Evolutionary conservation across 2,329 filamentous ascomycete genomes (phyloP).

Genomic region (Colletotrichum sp.): DNA sequence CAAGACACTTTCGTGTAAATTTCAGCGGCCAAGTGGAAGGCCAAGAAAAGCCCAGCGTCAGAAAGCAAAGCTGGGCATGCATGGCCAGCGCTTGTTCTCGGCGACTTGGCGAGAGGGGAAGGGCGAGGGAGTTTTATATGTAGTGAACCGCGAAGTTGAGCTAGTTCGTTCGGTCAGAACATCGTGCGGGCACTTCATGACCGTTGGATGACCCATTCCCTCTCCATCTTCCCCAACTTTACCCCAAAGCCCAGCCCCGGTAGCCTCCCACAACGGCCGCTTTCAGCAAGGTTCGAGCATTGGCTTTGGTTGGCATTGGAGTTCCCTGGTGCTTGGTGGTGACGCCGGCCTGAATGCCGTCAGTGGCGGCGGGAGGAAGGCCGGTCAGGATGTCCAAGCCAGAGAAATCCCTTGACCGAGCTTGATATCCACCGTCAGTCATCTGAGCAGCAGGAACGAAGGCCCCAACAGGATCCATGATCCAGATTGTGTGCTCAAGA

Average conservation of each 20-base stretch:
- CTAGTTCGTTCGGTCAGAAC: neutral
- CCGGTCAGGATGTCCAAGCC: neutral
- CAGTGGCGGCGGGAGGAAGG: neutral
- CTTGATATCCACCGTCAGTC: neutral
- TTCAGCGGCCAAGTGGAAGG: neutral
- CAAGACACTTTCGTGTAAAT: neutral
- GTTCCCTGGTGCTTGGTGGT: neutral
- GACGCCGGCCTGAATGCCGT: neutral
- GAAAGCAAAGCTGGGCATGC: constrained; percentile 14
- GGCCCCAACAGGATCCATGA: neutral
- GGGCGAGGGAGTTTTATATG: neutral
- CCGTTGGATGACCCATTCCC: neutral
- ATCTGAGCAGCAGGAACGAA: neutral
- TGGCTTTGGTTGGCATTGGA: neutral
- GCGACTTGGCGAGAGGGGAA: constrained; percentile 17
- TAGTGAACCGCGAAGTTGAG: neutral
- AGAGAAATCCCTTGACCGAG: neutral
- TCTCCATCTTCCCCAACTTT: neutral
- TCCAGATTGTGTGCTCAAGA: neutral
- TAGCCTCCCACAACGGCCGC: neutral
- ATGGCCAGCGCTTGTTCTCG: constrained; percentile 11
- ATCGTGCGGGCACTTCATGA: neutral
- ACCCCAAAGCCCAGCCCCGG: neutral
- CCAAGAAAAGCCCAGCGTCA: constrained; percentile 16
- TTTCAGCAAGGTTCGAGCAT: neutral